Evolutionary conservation across 257 asterid species (phyloP), one percentile per base, ranked within the genome.

Genomic region (Phtheirospermum japonicum): DNA sequence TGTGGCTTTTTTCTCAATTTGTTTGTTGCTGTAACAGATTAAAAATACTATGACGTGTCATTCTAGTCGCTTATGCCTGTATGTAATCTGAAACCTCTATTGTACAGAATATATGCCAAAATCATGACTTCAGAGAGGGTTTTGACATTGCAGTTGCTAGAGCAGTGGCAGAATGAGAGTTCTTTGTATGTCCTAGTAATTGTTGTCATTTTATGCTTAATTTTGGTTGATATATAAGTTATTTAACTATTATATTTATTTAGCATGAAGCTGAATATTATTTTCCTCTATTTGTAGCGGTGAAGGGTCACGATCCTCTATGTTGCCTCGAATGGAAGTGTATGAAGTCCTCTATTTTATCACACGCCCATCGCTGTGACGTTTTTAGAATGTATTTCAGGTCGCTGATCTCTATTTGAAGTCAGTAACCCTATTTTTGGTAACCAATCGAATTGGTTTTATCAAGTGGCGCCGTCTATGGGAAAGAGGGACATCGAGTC

Each of bases 151-250:
- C 95, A 55, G 90, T 88, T 57, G 98, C 96, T 61, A 79, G 95
- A 84, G 98, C 98, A 66, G 98, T 91, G 66, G 96, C 95, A 52
- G 98, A 69, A 86, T 88, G 98, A 84, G 95, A 80, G 65, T 88
- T 63, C 67, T 91, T 45, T 92, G 96, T 91, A 81, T 71, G 66
- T 49, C 9, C n/a, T n/a, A n/a, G n/a, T n/a, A n/a, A n/a, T 14
- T 46, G 16, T 17, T 52, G 9, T 39, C 19, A 17, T 8, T 49
- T 13, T 52, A 28, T 16, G 13, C 37, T 61, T 65, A 59, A 39
- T 7, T 63, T 53, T 57, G 18, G 43, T 9, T 20, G 23, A 36
- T 66, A 34, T 36, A 33, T 34, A 52, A 4, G 19, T 70, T 49
- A 62, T 40, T 4, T 67, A 32, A 77, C 40, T 63, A 62, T 50